Evolutionary conservation across 1,284 basidiomycete genomes (phyloP).

Genomic region (Macrocystidia cucumis): DNA sequence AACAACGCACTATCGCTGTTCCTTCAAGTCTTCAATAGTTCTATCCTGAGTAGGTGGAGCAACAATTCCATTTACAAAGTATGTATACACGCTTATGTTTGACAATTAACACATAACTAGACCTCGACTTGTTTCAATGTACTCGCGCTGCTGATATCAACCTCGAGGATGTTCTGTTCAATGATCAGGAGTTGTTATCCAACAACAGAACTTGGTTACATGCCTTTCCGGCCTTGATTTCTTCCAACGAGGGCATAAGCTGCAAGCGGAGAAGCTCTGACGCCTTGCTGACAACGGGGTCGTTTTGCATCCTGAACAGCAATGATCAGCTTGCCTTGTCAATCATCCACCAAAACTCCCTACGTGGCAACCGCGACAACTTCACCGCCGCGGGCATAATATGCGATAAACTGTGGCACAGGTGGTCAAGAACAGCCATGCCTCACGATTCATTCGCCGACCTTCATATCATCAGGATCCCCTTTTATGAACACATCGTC

Average conservation of each 20-base stretch:
- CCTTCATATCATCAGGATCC: constrained; percentile 74
- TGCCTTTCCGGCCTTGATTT: constrained; percentile 65
- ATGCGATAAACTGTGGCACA: constrained; percentile 66
- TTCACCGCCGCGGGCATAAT: constrained; percentile 74
- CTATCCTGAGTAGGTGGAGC: too few species aligned
- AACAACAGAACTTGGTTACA: constrained; percentile 3
- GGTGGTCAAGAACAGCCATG: constrained; percentile 3
- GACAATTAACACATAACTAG: neutral
- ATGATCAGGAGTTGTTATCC: neutral
- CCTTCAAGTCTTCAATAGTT: neutral
- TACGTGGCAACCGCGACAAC: constrained; percentile 78
- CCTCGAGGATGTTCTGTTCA: constrained; percentile 29
- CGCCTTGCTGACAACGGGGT: constrained; percentile 76
- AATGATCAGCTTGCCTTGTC: neutral
- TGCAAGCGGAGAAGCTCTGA: constrained; percentile 76
- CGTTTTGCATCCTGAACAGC: constrained; percentile 63
- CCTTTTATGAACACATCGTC: constrained; percentile 79
- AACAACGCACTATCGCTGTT: too few species aligned
- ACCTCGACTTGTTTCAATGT: constrained; percentile 12
- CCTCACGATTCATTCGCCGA: constrained; percentile 16
- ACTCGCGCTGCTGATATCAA: constrained; percentile 28
- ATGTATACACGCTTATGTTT: neutral
- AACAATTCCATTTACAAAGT: neutral
- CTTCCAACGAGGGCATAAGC: constrained; percentile 75
- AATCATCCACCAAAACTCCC: constrained; percentile 6